Evolutionary conservation across 768 basidiomycete species (phyloP).

Genomic region (Hydnomerulius pinastri): DNA sequence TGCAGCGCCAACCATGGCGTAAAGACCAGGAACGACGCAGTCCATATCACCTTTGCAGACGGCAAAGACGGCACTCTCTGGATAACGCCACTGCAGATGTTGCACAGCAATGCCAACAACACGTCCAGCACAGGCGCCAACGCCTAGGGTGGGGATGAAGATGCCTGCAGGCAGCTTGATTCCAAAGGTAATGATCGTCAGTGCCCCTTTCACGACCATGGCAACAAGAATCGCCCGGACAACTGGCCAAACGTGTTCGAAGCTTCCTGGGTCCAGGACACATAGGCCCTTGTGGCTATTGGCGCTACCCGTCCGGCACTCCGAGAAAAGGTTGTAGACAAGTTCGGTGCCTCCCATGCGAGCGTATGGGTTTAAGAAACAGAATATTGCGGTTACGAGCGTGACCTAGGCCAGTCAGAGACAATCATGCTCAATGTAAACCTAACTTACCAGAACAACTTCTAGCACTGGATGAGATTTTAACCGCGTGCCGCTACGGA

Average conservation of each 20-base stretch:
- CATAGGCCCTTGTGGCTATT: slow-evolving; percentile 71
- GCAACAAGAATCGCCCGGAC: slow-evolving; percentile 69
- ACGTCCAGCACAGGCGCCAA: slow-evolving; percentile 92
- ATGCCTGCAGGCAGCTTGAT: slow-evolving; percentile 92
- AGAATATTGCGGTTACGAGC: slow-evolving; percentile 69
- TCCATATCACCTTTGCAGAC: slow-evolving; percentile 63
- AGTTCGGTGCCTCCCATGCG: slow-evolving; percentile 96
- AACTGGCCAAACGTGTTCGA: slow-evolving; percentile 59
- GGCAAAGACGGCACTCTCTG: slow-evolving; percentile 60
- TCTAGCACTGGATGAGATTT: slow-evolving; percentile 78
- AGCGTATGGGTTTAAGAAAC: slow-evolving; percentile 87
- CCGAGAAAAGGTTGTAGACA: slow-evolving; percentile 87
- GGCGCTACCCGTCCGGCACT: slow-evolving; percentile 65
- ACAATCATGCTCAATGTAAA: neutral
- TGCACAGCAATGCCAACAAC: slow-evolving; percentile 83
- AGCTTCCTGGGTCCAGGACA: slow-evolving; percentile 58
- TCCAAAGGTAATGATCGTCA: slow-evolving; percentile 91
- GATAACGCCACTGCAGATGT: slow-evolving; percentile 66
- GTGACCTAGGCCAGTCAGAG: slow-evolving; percentile 59
- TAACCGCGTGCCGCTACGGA: slow-evolving; percentile 83
- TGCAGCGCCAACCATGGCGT: slow-evolving; percentile 96
- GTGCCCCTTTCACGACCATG: slow-evolving; percentile 74
- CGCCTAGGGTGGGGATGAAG: slow-evolving; percentile 94
- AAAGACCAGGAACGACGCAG: slow-evolving; percentile 88
- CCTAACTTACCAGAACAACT: slow-evolving; percentile 69